phyloP scores from a whole-genome alignment of 768 basidiomycete genomes.

The Candolleomyces eurysporus region DNA sequence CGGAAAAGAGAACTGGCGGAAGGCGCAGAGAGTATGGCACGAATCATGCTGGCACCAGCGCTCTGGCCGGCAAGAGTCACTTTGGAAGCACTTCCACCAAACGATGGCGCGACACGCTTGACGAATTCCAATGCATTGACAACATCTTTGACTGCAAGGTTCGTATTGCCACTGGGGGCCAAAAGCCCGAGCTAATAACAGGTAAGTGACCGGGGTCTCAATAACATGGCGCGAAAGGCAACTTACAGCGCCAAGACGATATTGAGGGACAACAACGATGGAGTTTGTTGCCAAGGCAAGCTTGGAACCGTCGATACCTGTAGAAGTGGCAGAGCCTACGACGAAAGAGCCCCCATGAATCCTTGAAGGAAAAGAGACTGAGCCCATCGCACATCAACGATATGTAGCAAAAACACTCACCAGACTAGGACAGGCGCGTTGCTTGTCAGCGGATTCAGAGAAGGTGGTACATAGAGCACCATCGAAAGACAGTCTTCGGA shows the following conservation, averaged over 20 bases:
- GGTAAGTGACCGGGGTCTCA: neutral
- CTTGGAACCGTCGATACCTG: conserved; percentile 75
- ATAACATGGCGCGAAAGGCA: neutral
- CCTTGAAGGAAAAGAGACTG: conserved; percentile 37
- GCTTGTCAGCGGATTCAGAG: conserved; percentile 25
- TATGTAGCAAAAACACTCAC: conserved; percentile 32
- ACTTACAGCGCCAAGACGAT: conserved; percentile 76
- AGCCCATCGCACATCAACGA: neutral
- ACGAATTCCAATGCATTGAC: conserved; percentile 66
- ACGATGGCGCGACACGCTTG: conserved; percentile 51
- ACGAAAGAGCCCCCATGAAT: conserved; percentile 86
- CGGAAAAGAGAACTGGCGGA: conserved; percentile 70
- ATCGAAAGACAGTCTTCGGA: conserved; percentile 84
- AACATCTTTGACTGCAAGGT: conserved; percentile 69
- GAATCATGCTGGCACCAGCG: conserved; percentile 74
- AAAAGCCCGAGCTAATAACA: conserved; percentile 64
- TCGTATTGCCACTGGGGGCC: conserved; percentile 66
- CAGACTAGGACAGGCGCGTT: conserved; percentile 56
- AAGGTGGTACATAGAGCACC: conserved; percentile 65
- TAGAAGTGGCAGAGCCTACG: conserved; percentile 63
- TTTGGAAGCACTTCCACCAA: conserved; percentile 64
- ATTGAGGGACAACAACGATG: conserved; percentile 81
- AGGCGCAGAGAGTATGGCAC: conserved; percentile 72
- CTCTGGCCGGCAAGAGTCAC: conserved; percentile 84
- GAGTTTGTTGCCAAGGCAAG: conserved; percentile 70